Conservation (phyloP, 2,329 filamentous ascomycete genomes). For the Fusarium protoensiforme region DNA sequence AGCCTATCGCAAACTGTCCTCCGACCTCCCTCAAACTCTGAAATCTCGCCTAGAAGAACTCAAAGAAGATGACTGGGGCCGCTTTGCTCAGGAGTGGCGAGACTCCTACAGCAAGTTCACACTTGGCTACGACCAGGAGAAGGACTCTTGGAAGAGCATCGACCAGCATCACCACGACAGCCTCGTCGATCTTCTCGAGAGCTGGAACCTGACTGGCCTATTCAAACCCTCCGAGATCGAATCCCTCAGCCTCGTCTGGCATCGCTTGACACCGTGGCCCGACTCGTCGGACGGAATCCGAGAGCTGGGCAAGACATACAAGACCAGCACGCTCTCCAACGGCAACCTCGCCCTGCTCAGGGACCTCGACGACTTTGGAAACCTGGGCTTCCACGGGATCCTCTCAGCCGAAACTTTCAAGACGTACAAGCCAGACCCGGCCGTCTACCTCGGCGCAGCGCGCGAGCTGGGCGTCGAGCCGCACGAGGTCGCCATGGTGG, state of each 20-base stretch:
- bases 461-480: slow-evolving; percentile 66
- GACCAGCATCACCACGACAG: slow-evolving; percentile 77
- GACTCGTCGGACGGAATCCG: slow-evolving; percentile 70
- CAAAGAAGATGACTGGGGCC: slow-evolving; percentile 67
- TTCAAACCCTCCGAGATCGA: slow-evolving; percentile 72
- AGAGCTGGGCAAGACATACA: slow-evolving; percentile 60
- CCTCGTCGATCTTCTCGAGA: slow-evolving; percentile 66
- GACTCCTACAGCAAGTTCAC: slow-evolving; percentile 72
- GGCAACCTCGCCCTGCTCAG: slow-evolving; percentile 75
- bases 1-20: slow-evolving; percentile 59
- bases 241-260: slow-evolving; percentile 76
- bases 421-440: slow-evolving; percentile 78
- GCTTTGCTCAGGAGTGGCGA: slow-evolving; percentile 78
- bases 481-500: slow-evolving; percentile 78
- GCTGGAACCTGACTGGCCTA: slow-evolving; percentile 66
- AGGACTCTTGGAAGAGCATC: slow-evolving; percentile 71
- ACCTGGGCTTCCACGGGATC: slow-evolving; percentile 70
- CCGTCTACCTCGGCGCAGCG: slow-evolving; percentile 76
- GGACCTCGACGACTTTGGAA: slow-evolving; percentile 70
- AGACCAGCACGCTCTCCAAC: slow-evolving; percentile 78
- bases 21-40: slow-evolving; percentile 60
- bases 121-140: slow-evolving; percentile 57
- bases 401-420: slow-evolving; percentile 77
- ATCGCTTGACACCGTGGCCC: slow-evolving; percentile 75
- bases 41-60: slow-evolving; percentile 62